These are phyloP conservation scores for Cyclocybe aegerita DNA, from an alignment of 768 basidiomycete species.

Conservation along the genomic window DNA sequence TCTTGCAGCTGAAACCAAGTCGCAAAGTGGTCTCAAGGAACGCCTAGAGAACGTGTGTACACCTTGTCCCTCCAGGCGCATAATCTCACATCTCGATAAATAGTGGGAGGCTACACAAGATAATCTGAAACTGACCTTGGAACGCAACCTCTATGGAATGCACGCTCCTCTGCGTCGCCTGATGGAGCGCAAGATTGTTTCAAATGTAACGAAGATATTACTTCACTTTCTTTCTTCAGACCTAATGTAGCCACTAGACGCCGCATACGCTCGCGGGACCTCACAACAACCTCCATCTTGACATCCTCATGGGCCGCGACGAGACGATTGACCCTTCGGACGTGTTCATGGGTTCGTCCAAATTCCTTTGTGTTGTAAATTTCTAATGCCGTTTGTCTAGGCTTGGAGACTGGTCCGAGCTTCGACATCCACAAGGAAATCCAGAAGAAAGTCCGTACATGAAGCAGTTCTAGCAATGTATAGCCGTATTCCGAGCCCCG, in stretches of 20 bases:
- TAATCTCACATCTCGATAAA: background rate
- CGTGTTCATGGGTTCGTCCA: slow-evolving; percentile 68
- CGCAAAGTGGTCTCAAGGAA: slow-evolving; percentile 58
- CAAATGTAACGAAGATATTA: slow-evolving; percentile 49
- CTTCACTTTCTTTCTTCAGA: background rate
- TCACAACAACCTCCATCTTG: slow-evolving; percentile 81
- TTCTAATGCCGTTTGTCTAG: slow-evolving; percentile 31
- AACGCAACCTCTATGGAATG: slow-evolving; percentile 82
- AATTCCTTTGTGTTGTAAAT: background rate
- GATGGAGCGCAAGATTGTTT: slow-evolving; percentile 92
- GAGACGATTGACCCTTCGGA: slow-evolving; percentile 78
- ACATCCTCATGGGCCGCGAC: slow-evolving; percentile 93
- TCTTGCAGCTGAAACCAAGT: slow-evolving; percentile 72
- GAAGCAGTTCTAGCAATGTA: slow-evolving; percentile 16
- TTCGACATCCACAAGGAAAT: slow-evolving; percentile 65
- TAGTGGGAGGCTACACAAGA: slow-evolving; percentile 97
- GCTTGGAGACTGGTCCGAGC: slow-evolving; percentile 48
- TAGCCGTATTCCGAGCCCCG: slow-evolving; percentile 3
- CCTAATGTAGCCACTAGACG: slow-evolving; percentile 38
- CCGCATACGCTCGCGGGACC: slow-evolving; percentile 64
- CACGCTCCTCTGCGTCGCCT: slow-evolving; percentile 86
- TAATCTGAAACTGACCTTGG: slow-evolving; percentile 78
- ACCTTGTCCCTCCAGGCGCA: background rate
- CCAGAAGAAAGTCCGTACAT: slow-evolving; percentile 58
- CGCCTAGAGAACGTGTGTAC: slow-evolving; percentile 74